Evolutionary conservation across 2,329 filamentous ascomycete species (phyloP).

Genomic region (Hypoxylon sp.): DNA sequence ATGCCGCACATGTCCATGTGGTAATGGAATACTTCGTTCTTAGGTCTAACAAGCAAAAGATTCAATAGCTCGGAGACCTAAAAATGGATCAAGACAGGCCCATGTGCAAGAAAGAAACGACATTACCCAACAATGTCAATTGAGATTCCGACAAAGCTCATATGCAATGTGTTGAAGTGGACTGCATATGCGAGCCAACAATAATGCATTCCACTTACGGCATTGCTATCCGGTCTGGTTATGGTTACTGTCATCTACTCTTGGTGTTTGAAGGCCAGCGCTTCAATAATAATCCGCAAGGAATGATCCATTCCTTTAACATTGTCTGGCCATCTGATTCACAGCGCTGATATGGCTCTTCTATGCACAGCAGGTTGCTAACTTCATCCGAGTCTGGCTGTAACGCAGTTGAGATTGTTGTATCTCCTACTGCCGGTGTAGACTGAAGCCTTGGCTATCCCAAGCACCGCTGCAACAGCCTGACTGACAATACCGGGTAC

Average conservation of each 20-base stretch:
- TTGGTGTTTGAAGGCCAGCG: neutral
- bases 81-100: no score
- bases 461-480: neutral
- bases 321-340: conserved; percentile 8
- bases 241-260: neutral
- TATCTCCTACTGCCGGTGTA: no score
- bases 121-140: neutral
- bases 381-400: conserved; percentile 24
- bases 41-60: neutral
- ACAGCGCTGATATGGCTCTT: no score
- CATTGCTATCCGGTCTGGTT: conserved; percentile 1
- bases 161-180: no score
- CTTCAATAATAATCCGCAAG: conserved; percentile 5
- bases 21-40: neutral
- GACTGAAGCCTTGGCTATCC: no score
- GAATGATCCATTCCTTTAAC: conserved; percentile 22
- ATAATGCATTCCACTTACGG: neutral
- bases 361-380: no score
- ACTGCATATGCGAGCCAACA: no score
- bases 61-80: neutral
- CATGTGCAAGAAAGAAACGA: no score
- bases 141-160: neutral
- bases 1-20: neutral
- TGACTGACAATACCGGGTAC: conserved; percentile 9
- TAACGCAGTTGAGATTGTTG: conserved; percentile 14